Evolutionary conservation across 768 basidiomycete species (phyloP).

Genomic region (Crucibulum laeve): DNA sequence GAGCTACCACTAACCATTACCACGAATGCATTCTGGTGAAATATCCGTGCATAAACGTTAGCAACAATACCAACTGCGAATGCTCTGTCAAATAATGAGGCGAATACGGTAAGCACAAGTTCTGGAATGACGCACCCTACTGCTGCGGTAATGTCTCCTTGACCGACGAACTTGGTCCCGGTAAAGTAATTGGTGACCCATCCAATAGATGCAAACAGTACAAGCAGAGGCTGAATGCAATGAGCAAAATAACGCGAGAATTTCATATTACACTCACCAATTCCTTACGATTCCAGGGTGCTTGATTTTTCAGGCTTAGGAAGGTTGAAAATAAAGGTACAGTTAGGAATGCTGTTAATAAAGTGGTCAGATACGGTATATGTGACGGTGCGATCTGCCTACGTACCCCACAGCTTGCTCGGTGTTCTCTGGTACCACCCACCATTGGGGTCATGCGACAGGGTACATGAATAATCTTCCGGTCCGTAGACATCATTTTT

Average conservation of each 20-base stretch:
- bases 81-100: slow-evolving; percentile 36
- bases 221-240: slow-evolving; percentile 36
- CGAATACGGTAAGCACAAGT: slow-evolving; percentile 1
- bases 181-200: slow-evolving; percentile 81
- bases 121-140: slow-evolving; percentile 45
- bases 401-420: slow-evolving; percentile 66
- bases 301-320: slow-evolving; percentile 62
- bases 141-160: slow-evolving; percentile 75
- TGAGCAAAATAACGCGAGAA: not conserved
- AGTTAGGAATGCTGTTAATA: slow-evolving; percentile 58
- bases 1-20: slow-evolving; percentile 55
- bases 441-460: slow-evolving; percentile 49
- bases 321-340: slow-evolving; percentile 69
- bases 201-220: slow-evolving; percentile 61
- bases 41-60: slow-evolving; percentile 73
- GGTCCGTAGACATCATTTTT: slow-evolving; percentile 38
- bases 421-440: slow-evolving; percentile 77
- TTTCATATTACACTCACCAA: slow-evolving; percentile 32
- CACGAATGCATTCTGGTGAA: slow-evolving; percentile 72
- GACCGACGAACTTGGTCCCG: slow-evolving; percentile 52
- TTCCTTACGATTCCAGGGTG: slow-evolving; percentile 53
- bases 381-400: no score
- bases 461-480: slow-evolving; percentile 57
- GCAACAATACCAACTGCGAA: slow-evolving; percentile 80
- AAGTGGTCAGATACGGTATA: no score